phyloP scores from a whole-genome alignment of 768 basidiomycete genomes.

The Termitomyces sp. region DNA sequence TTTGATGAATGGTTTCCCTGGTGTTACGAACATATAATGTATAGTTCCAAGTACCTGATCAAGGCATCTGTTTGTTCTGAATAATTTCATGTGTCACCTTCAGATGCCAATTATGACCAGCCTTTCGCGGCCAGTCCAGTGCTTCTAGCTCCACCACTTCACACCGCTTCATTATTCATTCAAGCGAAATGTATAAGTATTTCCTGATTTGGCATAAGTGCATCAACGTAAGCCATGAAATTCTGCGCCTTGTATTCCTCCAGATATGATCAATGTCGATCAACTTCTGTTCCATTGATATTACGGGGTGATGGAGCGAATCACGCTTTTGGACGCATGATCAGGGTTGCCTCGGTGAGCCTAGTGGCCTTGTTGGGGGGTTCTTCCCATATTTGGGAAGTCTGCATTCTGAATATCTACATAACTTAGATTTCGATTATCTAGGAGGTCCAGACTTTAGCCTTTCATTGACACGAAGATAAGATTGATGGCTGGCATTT shows the following conservation, averaged over 20 bases:
- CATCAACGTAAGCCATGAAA: background rate
- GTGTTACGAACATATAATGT: background rate
- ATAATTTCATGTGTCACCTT: background rate
- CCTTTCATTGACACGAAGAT: background rate
- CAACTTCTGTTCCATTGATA: background rate
- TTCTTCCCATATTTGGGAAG: background rate
- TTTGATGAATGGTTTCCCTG: background rate
- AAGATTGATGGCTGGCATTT: background rate
- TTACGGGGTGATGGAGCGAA: background rate
- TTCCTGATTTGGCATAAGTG: background rate
- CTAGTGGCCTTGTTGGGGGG: background rate
- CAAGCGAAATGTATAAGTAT: background rate
- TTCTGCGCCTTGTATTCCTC: background rate
- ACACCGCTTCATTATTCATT: too few relatives aligned
- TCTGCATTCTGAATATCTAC: background rate
- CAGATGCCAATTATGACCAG: background rate
- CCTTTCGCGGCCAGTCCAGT: background rate
- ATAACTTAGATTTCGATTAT: background rate
- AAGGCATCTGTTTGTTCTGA: background rate
- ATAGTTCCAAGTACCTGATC: constrained; percentile 1
- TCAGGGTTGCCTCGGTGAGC: background rate
- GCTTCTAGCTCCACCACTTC: background rate
- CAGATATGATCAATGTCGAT: background rate
- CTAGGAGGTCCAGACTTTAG: background rate
- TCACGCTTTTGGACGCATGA: background rate